A percentile compares a stretch with the other conserved stretches of the same genome.
Evolutionary conservation across 1,284 basidiomycete genomes (phyloP).

Genomic region (Hemileia vastatrix): DNA sequence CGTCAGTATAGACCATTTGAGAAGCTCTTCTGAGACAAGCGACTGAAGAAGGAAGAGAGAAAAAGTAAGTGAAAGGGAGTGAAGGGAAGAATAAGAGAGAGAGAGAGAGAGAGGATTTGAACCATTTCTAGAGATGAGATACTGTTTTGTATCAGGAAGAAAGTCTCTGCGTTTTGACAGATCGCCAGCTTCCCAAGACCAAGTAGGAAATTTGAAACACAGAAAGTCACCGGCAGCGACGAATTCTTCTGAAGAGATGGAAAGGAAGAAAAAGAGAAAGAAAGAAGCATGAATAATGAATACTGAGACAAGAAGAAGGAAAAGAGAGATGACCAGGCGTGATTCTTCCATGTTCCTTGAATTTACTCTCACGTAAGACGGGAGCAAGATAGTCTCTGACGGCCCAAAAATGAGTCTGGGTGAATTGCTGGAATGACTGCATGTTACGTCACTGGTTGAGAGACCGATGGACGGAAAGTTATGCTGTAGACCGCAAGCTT

Average conservation of each 20-base stretch:
- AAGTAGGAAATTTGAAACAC: constrained; percentile 89
- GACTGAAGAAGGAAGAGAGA: constrained; percentile 51
- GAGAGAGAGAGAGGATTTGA: not conserved
- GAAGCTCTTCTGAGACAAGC: constrained; percentile 83
- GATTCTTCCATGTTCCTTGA: constrained; percentile 95
- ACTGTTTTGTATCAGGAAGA: constrained; percentile 89
- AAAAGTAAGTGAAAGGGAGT: too few relatives aligned
- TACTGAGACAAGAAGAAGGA: constrained; percentile 38
- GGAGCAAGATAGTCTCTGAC: constrained; percentile 94
- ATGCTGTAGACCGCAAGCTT: too few relatives aligned
- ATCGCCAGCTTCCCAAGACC: constrained; percentile 81
- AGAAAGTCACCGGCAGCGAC: constrained; percentile 81
- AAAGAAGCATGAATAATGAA: not conserved
- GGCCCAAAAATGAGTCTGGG: constrained; percentile 79
- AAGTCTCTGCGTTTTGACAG: constrained; percentile 74
- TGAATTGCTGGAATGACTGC: constrained; percentile 21
- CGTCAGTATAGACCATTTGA: constrained; percentile 83
- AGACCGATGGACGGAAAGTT: too few relatives aligned
- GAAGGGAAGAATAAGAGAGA: not conserved
- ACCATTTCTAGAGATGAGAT: constrained; percentile 77
- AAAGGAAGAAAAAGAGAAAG: not conserved
- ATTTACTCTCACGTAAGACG: constrained; percentile 93
- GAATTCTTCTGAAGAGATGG: constrained; percentile 65
- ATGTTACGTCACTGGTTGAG: not conserved
- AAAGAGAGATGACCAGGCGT: constrained; percentile 67